Evolutionary conservation across 371 early-diverging fungal genomes (phyloP), one percentile per base, ranked within the genome.

Genomic region (Actinomortierella ambigua): DNA sequence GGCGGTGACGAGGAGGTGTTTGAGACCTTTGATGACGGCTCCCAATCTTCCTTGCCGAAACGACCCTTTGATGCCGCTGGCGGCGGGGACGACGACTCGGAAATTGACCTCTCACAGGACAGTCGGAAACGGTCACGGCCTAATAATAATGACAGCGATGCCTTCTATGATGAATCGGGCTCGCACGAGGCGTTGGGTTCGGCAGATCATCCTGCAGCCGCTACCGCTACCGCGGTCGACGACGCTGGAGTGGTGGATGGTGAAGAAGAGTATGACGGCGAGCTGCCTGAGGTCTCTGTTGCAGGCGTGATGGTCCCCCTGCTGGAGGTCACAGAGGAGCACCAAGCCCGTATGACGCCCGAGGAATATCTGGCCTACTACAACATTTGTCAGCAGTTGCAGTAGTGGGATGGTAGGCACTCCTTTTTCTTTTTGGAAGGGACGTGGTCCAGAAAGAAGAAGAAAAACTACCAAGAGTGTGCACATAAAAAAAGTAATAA

Each of bases 281-380:
- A 67, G 24, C 24, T 54, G n/a, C 61, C 61, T 13, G 55, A 65
- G 34, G 57, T 64, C 18, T 64, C 61, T 40, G 59, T 65, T 24
- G 63, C 49, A 59, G 86, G 84, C 28, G 76, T 75, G 44, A 76
- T 79, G 76, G 79, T 84, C 28, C 82, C 83, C 1, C 48, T 86
- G 49, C 77, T 82, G 63, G 84, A 86, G 50, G 77, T 84, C 5
- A 80, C 79, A 24, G 84, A 84, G 59, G 86, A 86, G 43, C 83
- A 84, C 57, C 84, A 84, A 52, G 59, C 69, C 13, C 77, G 79
- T 39, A 86, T 86, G 86, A 79, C 86, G 1, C 81, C 83, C 2
- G 86, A 84, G 51, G 86, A 86, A 67, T 86, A 86, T 42, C 76
- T 82, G 8, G 53, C 54, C 2, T 70, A 65, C 57, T 70, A 70